Evolutionary conservation across 305 asterid genomes (phyloP), one percentile per base, ranked within the genome.

Genomic region (Solanum hybrid): DNA sequence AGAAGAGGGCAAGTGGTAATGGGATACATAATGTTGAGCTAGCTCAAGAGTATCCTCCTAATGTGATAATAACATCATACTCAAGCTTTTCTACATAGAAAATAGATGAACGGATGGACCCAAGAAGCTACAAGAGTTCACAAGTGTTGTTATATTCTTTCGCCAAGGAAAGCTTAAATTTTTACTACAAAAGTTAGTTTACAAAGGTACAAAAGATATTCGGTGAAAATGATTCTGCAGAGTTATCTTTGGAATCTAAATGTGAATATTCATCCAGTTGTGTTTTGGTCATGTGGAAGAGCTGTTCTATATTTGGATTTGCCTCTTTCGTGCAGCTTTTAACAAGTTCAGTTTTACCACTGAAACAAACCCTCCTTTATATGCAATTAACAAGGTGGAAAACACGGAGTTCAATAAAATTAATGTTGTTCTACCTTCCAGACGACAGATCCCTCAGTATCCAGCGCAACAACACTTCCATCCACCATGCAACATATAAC

Each of bases 401-500:
- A 1, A 20, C 10, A 10, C 4, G 22, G 75, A 84, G 29, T 84
- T 84, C 39, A 45, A 29, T 57, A 57, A 29, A 17, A 45, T 29
- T 45, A 45, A 45, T 20, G 10, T 29, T 84, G 31, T 29, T 84
- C 75, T 92, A 95, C 99, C 98, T 94, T 95, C 99, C 99, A 97
- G 80, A 94, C 68, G 68, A 94, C 91, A 92, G 96, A 93, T 85
- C 99, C 98, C 84, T 79, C 92, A 24, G 93, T 75, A 91, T 92
- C 93, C 90, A 96, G 90, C 79, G 89, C 94, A 90, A 90, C 91
- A 38, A 95, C 97, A 91, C 92, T 89, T 38, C 99, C 98, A 94
- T 97, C 94, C 65, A 97, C 99, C 94, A 93, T 92, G 98, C 99
- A 96, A 92, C 98, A 97, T 89, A 95, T 93, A 89, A 95, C 99